Evolutionary conservation across 2,329 filamentous ascomycete species (phyloP), one percentile per base, ranked within the genome.

Genomic region (Fusarium anthophilum): DNA sequence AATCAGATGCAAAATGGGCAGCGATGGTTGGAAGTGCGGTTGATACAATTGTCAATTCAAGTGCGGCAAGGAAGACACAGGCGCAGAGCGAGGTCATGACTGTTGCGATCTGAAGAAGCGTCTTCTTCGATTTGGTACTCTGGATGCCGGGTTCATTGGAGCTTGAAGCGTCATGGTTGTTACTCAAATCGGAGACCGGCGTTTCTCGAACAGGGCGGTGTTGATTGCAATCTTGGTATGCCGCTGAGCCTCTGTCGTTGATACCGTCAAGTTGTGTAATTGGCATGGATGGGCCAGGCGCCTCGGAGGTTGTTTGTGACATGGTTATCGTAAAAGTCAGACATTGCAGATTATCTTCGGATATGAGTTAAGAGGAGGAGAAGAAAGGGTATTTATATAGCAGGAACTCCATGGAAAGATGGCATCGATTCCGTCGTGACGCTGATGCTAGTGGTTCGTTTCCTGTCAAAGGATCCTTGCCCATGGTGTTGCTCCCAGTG

Each of bases 1-100:
- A 84, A 22, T 88, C 89, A 37, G 89, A 91, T 54, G 88, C 78
- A 43, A 94, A 87, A 35, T 92, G 85, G 6, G 81, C 79, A 6
- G 87, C 84, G 55, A 92, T 92, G 14, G 88, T 88, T 1, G 91
- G 91, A 12, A 92, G 84, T 2, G 90, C 88, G 0, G 91, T 90
- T 4, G 90, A 87, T 37, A 91, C 84, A 74, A 91, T 91, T 22
- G 89, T 91, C 8, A 87, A 79, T 77, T 87, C 88, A 75, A 88
- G 83, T 2, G 86, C 84, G 8, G 84, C 80, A 11, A 87, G 81
- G 68, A 87, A 85, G 17, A 87, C 69, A 75, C 78, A 78, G 2
- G 77, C 74, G 76, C 83, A 82, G 20, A 87, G 83, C 10, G 84
- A 81, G 7, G 77, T 24, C 77, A 86, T 81, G 63, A 86, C 72